Conservation (phyloP, 768 basidiomycete species). For the Leccinum boreale region DNA sequence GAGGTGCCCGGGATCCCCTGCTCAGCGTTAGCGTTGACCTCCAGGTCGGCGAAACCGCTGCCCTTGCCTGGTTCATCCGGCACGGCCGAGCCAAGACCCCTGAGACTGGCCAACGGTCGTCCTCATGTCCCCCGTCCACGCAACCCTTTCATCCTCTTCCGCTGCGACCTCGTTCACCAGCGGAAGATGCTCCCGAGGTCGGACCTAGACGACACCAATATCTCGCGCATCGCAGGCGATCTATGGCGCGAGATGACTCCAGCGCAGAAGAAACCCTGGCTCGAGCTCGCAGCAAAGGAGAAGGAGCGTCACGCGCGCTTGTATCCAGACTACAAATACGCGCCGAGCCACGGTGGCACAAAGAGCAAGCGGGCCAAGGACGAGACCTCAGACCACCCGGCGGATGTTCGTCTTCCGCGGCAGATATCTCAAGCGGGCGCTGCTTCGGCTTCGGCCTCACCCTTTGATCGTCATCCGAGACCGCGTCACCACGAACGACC, state of each 20-base stretch:
- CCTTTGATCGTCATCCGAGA: neutral
- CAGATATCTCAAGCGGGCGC: constrained; percentile 10
- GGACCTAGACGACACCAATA: constrained; percentile 65
- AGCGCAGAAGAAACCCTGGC: constrained; percentile 47
- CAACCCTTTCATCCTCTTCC: constrained; percentile 80
- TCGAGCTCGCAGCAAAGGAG: constrained; percentile 47
- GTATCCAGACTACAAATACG: constrained; percentile 46
- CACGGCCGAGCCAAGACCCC: constrained; percentile 12
- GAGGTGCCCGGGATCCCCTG: constrained; percentile 1
- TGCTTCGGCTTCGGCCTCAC: neutral
- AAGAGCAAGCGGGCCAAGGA: constrained; percentile 22
- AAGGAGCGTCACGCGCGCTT: constrained; percentile 39
- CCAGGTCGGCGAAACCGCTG: constrained; percentile 14
- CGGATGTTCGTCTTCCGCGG: constrained; percentile 10
- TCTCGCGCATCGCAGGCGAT: constrained; percentile 62
- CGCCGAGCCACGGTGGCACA: constrained; percentile 23
- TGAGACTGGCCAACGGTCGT: constrained; percentile 16
- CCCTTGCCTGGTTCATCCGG: constrained; percentile 26
- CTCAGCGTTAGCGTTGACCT: neutral
- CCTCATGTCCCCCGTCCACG: constrained; percentile 67
- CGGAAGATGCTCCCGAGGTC: constrained; percentile 51
- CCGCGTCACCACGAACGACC: constrained; percentile 15
- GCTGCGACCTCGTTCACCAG: constrained; percentile 68
- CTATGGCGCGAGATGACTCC: constrained; percentile 60
- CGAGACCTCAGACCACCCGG: neutral